Base-by-base conservation (phyloP, 306 rosid genomes). In the Corylus americana region DNA sequence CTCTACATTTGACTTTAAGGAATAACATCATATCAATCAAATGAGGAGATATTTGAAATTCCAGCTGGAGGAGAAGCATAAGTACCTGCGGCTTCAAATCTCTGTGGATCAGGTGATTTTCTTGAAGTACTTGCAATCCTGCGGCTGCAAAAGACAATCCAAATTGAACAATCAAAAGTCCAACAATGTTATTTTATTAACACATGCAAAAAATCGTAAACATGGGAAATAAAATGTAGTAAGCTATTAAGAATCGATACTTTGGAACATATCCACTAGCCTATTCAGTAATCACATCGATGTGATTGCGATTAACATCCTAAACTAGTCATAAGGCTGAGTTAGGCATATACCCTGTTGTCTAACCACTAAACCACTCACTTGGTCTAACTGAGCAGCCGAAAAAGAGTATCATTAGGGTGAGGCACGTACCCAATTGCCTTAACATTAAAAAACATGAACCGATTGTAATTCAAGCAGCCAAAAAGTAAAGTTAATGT, bases 61-160 rank as follows among this genome's bases (percentile, higher is more conserved):
- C 48, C 70, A 67, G 61, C 44, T 54, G 13, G 66, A 55, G 59
- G 48, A 54, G 70, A 42, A 31, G 57, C 22, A 11, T 55, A 42
- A 39, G 66, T 86, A 95, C 99, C 99, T 91, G 98, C 12, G 99
- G 99, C 77, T 96, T 96, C 55, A 96, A 87, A 91, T 96, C 99
- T 75, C 99, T 87, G 79, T 96, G 99, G 82, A 96, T 96, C 80
- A 96, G 97, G 76, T 91, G 88, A 75, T 91, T 89, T 79, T 90
- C 96, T 81, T 96, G 98, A 84, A 93, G 99, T 55, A 91, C 91
- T 83, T 87, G 90, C 89, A 93, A 79, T 70, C 99, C 99, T 17
- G 86, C 78, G 61, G 96, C 98, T 96, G 90, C 82, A 86, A 74
- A 86, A 44, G 69, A 74, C 77, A 82, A 78, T 27, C 73, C 78